Base-by-base conservation (phyloP, 768 basidiomycete species). In the Mycena amicta region DNA sequence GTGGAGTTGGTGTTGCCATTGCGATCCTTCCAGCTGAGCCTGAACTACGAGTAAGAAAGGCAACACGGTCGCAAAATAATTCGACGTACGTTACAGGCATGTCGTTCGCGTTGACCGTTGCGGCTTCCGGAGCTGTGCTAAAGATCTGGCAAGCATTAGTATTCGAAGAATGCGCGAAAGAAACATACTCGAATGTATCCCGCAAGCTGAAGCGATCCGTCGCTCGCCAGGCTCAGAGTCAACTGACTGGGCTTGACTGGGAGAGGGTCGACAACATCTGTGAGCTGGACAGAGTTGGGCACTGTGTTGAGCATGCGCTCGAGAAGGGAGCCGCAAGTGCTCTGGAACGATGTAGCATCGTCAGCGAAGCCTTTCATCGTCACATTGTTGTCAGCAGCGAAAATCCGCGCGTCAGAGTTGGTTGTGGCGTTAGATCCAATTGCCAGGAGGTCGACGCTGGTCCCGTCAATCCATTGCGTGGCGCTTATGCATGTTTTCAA, bases 331-430 rank as follows among this genome's bases (percentile, higher is more conserved):
- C 60, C 55, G 30, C 60, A 61, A 3, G 26, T 45, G 15, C 33
- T 23, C 27, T 33, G 29, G 55, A 61, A 61, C 22, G 56, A 53
- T n/a, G 22, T 28, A 13, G 60, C 43, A 30, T 55, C 49, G 12
- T 51, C 22, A 18, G 54, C 56, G 22, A 58, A 62, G 3, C 18
- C 41, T 2, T 58, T 50, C 61, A 69, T 66, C 18, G 67, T 69
- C 11, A 40, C 57, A 56, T 69, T 69, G 6, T 59, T 58, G 43
- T 69, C 68, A 23, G 55, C 59, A 1, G 51, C 55, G 49, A 69
- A 69, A 30, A 69, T 65, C n/a, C 65, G 67, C 25, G 64, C 51
- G 31, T 69, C 68, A 16, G 68, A 69, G 29, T 52, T 57, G 12
- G 56, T 56, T 3, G 67, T 66, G 8, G 52, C 56, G 47, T 69